Conservation (phyloP, 2,329 filamentous ascomycete genomes). For the Chaetothyriales sp. region DNA sequence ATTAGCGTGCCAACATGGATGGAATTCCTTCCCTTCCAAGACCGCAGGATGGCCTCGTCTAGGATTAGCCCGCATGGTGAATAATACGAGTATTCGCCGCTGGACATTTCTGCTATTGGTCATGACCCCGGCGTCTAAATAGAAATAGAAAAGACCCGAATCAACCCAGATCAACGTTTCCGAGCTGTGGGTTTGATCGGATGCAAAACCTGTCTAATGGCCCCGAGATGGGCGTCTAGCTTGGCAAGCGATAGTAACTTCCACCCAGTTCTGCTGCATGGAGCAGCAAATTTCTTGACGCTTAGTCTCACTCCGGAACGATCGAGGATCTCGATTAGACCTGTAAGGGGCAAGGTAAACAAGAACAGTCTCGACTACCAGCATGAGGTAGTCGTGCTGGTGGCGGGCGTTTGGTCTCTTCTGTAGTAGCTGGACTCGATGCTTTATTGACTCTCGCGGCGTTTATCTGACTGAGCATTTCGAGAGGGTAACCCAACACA, state of each 20-base stretch:
- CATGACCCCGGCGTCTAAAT: not conserved
- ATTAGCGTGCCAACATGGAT: not conserved
- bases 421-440: not conserved
- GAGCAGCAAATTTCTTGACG: not conserved
- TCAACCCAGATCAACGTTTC: not conserved
- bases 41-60: not conserved
- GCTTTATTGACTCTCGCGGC: not conserved
- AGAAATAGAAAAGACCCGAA: not conserved
- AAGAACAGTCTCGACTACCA: not conserved
- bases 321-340: not conserved
- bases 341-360: not conserved
- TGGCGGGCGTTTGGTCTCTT: not conserved
- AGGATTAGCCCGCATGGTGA: not conserved
- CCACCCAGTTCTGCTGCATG: not conserved
- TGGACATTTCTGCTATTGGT: not conserved
- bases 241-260: not conserved
- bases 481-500: not conserved
- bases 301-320: not conserved
- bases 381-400: not conserved
- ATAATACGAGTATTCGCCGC: not conserved
- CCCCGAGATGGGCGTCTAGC: not conserved
- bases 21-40: no score
- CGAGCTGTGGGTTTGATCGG: not conserved
- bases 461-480: not conserved
- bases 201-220: not conserved